Conservation (phyloP, 2,329 filamentous ascomycete species). For the Fusarium sacchari region DNA sequence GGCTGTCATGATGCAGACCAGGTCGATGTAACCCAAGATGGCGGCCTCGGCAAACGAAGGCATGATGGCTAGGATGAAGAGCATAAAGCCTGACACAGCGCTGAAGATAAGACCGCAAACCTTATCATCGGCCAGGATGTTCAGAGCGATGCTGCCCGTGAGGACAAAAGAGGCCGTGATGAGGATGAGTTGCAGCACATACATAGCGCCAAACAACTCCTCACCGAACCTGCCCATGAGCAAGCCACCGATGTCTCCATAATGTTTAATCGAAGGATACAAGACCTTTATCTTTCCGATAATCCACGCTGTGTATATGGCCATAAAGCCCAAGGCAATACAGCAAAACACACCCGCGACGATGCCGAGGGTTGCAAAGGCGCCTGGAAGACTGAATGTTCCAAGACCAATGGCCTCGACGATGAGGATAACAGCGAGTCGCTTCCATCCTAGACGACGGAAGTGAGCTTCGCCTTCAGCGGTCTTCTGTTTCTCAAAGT, state of each 20-base stretch:
- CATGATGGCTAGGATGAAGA: conserved; percentile 54
- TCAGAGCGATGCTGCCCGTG: conserved; percentile 72
- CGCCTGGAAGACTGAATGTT: conserved; percentile 38
- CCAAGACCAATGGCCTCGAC: conserved; percentile 40
- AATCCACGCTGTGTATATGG: conserved; percentile 54
- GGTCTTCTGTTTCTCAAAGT: conserved; percentile 40
- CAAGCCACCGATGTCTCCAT: conserved; percentile 71
- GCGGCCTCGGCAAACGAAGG: conserved; percentile 50
- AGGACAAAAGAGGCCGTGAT: conserved; percentile 73
- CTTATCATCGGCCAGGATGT: conserved; percentile 65
- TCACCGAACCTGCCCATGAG: conserved; percentile 66
- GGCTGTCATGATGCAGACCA: conserved; percentile 54
- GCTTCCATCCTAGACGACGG: conserved; percentile 39
- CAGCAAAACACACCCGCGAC: conserved; percentile 51
- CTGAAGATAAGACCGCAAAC: conserved; percentile 52
- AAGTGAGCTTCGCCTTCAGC: conserved; percentile 34
- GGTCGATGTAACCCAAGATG: conserved; percentile 41
- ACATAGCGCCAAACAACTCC: conserved; percentile 66
- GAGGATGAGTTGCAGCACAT: conserved; percentile 70
- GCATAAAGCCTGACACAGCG: conserved; percentile 52
- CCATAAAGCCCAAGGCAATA: conserved; percentile 49
- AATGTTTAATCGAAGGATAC: conserved; percentile 65
- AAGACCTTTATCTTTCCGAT: conserved; percentile 54
- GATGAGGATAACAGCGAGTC: conserved; percentile 39
- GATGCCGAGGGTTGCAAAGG: conserved; percentile 41